Evolutionary conservation across 805 yeast species (phyloP).

Genomic region (Metschnikowia drakensbergensis): DNA sequence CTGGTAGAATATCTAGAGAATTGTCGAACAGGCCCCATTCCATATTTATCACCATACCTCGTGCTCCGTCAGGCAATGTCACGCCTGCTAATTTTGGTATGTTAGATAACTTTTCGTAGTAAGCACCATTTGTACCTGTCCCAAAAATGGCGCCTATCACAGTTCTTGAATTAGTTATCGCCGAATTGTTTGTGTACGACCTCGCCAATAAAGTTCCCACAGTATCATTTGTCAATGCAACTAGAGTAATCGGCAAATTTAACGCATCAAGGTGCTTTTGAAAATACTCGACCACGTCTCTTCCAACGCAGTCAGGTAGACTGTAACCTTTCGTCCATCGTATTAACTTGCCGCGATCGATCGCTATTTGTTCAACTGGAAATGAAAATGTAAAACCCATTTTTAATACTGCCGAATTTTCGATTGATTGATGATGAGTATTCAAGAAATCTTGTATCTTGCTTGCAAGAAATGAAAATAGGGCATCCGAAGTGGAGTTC

Average conservation of each 20-base stretch:
- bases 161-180: slow-evolving; percentile 67
- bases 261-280: slow-evolving; percentile 64
- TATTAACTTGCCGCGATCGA: slow-evolving; percentile 73
- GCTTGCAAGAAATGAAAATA: slow-evolving; percentile 72
- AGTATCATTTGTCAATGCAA: slow-evolving; percentile 92
- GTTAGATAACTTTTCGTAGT: slow-evolving; percentile 69
- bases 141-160: slow-evolving; percentile 91
- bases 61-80: slow-evolving; percentile 29
- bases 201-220: slow-evolving; percentile 91
- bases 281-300: slow-evolving; percentile 71
- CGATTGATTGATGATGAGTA: slow-evolving; percentile 56
- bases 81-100: slow-evolving; percentile 63
- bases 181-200: slow-evolving; percentile 66
- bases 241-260: slow-evolving; percentile 63
- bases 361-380: slow-evolving; percentile 83
- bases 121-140: slow-evolving; percentile 97
- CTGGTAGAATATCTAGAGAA: slow-evolving; percentile 68
- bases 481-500: slow-evolving; percentile 52
- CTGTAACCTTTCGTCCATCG: slow-evolving; percentile 98
- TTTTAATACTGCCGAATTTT: slow-evolving; percentile 41
- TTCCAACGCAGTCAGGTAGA: slow-evolving; percentile 77
- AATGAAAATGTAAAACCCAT: slow-evolving; percentile 93
- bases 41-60: slow-evolving; percentile 82
- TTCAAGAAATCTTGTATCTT: slow-evolving; percentile 63
- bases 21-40: slow-evolving; percentile 99